These are phyloP conservation scores for Fusarium neocosmosporiellum DNA, from an alignment of 2,329 filamentous ascomycete species.

Conservation along the genomic window DNA sequence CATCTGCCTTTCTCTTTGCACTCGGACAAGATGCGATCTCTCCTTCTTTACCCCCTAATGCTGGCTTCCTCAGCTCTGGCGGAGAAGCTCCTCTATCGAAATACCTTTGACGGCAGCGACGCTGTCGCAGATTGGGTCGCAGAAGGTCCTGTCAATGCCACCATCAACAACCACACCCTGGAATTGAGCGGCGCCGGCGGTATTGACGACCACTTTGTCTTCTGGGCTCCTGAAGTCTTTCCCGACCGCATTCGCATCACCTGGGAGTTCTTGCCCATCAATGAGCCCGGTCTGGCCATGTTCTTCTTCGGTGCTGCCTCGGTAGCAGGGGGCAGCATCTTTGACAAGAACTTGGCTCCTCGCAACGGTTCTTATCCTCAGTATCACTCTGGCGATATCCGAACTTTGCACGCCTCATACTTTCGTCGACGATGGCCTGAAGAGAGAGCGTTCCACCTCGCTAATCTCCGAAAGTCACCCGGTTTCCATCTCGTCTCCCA, in stretches of 20 bases:
- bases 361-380: constrained; percentile 40
- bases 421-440: constrained; percentile 41
- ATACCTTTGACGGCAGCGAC: constrained; percentile 30
- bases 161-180: constrained; percentile 35
- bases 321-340: constrained; percentile 36
- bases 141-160: constrained; percentile 34
- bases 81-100: constrained; percentile 36
- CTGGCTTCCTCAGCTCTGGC: constrained; percentile 11
- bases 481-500: constrained; percentile 39
- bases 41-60: constrained; percentile 6
- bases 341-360: constrained; percentile 28
- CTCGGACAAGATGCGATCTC: constrained; percentile 2
- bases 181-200: constrained; percentile 30
- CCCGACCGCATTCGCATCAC: constrained; percentile 39
- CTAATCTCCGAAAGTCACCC: constrained; percentile 39
- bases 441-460: constrained; percentile 37
- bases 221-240: constrained; percentile 37
- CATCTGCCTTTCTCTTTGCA: neutral
- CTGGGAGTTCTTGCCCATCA: constrained; percentile 35
- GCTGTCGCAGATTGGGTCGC: constrained; percentile 29
- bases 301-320: constrained; percentile 39
- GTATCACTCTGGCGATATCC: constrained; percentile 40
- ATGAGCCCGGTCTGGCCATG: constrained; percentile 37
- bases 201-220: constrained; percentile 35
- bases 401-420: constrained; percentile 38